Evolutionary conservation across 2,329 filamentous ascomycete genomes (phyloP), one percentile per base, ranked within the genome.

Genomic region (Stagonosporopsis tanaceti): DNA sequence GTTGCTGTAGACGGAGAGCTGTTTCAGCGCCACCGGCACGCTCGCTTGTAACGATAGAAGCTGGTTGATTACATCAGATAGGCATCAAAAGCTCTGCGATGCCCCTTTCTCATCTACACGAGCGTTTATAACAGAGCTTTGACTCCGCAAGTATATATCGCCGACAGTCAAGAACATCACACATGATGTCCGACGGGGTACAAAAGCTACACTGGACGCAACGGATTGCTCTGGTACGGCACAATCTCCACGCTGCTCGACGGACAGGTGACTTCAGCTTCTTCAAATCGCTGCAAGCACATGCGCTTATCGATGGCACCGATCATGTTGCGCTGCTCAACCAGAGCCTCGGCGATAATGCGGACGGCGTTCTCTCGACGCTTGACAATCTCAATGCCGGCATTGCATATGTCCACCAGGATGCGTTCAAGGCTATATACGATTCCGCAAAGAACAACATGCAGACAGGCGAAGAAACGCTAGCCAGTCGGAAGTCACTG

Each of bases 391-490:
- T 81, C 61, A 81, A 81, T 53, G 75, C 76, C 1, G 76, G 75
- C 30, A 76, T 81, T 25, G 79, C 79, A 4, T 80, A 79, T 50
- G 76, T 79, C 0, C 77, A 81, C 52, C 76, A 81, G 64, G 79
- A 81, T 60, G 78, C 77, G 3, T 81, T 79, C 68, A 78, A 80
- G 56, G 76, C 75, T 25, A 75, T 81, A 7, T 81, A 80, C 67
- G 78, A 80, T 52, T 71, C 73, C 35, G 64, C 77, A 24, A 80
- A 79, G 65, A 68, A 73, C 28, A 64, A 63, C 32, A 70, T 75
- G 64, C 67, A 70, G 59, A 69, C 71, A 42, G 69, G 68, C 34
- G 70, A 74, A 27, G 67, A 70, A 20, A 69, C 68, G 20, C 40
- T 62, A 0, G 65, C 71, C 14, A 67, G 64, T 54, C 57, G 69